Base-by-base conservation (phyloP, 2,329 filamentous ascomycete species). In the Teratosphaeria nubilosa region DNA sequence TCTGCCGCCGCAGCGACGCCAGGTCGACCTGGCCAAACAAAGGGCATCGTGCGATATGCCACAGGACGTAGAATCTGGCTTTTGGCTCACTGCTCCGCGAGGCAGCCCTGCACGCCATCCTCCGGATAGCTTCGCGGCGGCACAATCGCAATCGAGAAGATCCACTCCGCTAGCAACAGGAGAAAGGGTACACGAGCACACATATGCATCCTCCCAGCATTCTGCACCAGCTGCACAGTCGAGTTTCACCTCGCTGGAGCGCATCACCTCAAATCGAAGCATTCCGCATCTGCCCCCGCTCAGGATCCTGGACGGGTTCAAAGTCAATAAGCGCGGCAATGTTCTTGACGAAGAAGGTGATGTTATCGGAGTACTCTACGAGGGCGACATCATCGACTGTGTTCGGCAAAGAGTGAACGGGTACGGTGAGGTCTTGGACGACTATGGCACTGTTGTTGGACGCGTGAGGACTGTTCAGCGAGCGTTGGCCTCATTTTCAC, bases 241-340 rank as follows among this genome's bases (percentile, higher is more conserved):
- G 5, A 27, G 16, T 13, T 20, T 16, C 51, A 25, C 50, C 5
- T 31, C 59, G n/a, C 51, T 60, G 13, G 50, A 53, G 50, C 56
- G 59, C 22, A 50, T 60, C 45, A 41, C 56, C 10, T 60, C 59
- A 16, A 25, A 25, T 30, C 24, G 25, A n/a, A 55, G 20, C 13
- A 50, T 30, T 16, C 7, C 30, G 2, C 30, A 31, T 5, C 13
- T 72, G 5, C 74, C 74, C 54, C 72, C 74, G 50, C 68, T 77
- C 5, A 72, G 72, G 13, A 75, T 76, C 60, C 59, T 80, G 50
- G 72, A 81, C 65, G 76, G 79, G 54, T 72, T 78, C 54, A 81
- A 80, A 68, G 77, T 81, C 66, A 81, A 81, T 70, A 81, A 79
- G 72, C 79, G 78, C 65, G 76, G 77, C 65, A 75, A 75, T 63